phyloP scores from a whole-genome alignment of 192 early-diverging fungal species.

The Entomortierella beljakovae region DNA sequence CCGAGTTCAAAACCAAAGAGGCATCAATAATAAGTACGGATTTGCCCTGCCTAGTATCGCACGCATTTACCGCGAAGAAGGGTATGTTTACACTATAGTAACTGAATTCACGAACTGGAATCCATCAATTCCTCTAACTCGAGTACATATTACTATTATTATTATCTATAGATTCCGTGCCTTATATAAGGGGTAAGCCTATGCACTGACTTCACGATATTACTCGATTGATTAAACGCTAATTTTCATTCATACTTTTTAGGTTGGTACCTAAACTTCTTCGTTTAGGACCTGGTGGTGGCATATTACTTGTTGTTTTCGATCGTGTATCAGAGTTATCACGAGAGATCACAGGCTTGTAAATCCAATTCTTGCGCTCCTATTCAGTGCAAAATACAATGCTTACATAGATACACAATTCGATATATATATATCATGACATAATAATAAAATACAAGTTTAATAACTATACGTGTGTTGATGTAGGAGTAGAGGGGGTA shows the following conservation, averaged over 20 bases:
- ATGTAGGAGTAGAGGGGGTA: conserved; percentile 8
- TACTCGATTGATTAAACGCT: not conserved
- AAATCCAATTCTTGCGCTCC: not conserved
- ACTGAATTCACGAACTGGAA: no score
- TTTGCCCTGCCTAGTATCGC: conserved; percentile 80
- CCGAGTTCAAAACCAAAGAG: conserved; percentile 81
- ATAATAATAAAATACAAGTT: not conserved
- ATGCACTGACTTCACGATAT: not conserved
- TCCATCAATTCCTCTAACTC: no score
- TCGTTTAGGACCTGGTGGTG: conserved; percentile 87
- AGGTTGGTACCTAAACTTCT: conserved; percentile 85
- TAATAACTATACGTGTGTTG: conserved; percentile 21
- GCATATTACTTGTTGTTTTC: conserved; percentile 85
- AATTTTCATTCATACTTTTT: not conserved
- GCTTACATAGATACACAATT: no score
- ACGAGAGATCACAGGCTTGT: conserved; percentile 49
- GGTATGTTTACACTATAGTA: conserved; percentile 58
- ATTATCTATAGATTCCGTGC: conserved; percentile 61
- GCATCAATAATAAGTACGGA: conserved; percentile 79
- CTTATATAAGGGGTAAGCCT: conserved; percentile 80
- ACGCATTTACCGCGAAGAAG: conserved; percentile 87
- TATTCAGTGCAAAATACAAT: no score
- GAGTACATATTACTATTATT: not conserved
- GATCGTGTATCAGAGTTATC: conserved; percentile 83
- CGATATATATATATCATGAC: no score